phyloP scores from a whole-genome alignment of 331 rosid species.

The Acacia concinna region DNA sequence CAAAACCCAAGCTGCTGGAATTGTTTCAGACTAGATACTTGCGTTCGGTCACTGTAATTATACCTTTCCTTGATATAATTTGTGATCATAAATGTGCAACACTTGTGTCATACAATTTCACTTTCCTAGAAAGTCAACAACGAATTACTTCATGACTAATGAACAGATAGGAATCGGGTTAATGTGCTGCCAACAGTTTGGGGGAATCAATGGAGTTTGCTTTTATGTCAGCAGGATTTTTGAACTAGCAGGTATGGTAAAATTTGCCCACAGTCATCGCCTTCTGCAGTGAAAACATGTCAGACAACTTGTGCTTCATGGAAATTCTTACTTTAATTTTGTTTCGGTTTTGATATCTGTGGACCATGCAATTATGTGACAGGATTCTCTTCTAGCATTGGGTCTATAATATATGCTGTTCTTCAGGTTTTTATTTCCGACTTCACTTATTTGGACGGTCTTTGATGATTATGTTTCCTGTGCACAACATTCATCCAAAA shows the following conservation, averaged over 20 bases:
- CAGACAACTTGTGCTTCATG: neutral
- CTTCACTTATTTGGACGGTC: neutral
- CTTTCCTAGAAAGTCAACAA: neutral
- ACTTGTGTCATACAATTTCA: neutral
- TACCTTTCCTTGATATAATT: conserved; percentile 19
- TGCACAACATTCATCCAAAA: neutral
- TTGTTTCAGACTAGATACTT: conserved; percentile 77
- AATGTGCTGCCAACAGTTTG: conserved; percentile 88
- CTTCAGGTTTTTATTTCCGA: conserved; percentile 61
- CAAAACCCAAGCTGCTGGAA: conserved; percentile 70
- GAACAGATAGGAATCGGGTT: conserved; percentile 83
- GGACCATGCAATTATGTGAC: conserved; percentile 22
- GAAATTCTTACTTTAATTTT: conserved; percentile 19
- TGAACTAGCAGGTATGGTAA: conserved; percentile 68
- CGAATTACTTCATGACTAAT: neutral
- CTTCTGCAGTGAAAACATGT: neutral
- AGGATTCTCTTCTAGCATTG: conserved; percentile 70
- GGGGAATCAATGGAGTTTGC: conserved; percentile 86
- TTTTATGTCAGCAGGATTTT: conserved; percentile 78
- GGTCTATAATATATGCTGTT: conserved; percentile 63
- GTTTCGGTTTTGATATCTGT: conserved; percentile 5
- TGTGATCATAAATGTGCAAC: neutral
- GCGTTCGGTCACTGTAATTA: conserved; percentile 66
- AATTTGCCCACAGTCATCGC: neutral
- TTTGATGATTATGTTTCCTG: neutral